Evolutionary conservation across 148 eudicot genomes (phyloP), one percentile per base, ranked within the genome.

Genomic region (Chenopodium album): DNA sequence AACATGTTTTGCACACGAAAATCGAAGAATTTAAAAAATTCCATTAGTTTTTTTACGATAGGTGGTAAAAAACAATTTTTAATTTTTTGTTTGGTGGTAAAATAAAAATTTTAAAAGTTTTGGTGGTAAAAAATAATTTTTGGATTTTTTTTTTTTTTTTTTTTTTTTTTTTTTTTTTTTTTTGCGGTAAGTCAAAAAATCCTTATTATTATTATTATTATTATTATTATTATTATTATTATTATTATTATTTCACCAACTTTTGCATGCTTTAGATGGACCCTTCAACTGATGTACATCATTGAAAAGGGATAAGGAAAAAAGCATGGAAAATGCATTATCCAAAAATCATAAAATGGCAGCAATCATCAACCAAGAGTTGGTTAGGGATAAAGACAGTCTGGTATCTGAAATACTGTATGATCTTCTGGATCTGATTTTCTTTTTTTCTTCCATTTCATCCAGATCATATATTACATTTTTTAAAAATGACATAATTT

Each of bases 361-460:
- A 65, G 22, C n/a, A n/a, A 52, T 64, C 71, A 65, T 78, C 73
- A 78, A 50, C 47, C 48, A 78, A 48, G 71, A 46, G 29, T 73
- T 44, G 59, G 54, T 41, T 73, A 4, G 22, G 20, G 31, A 77
- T 77, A 13, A 32, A 41, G 80, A 77, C 80, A 64, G 22, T 65
- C 32, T 41, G 50, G 34, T 64, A 46, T 65, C 50, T 67, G 37
- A 67, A 16, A 11, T 67, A 41, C 44, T 41, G 44, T 41, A 67
- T 29, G 71, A 67, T 67, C 71, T 19, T 67, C 19, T 11, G 14
- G 8, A 26, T 67, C 16, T 50, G 54, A 41, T 50, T 50, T 50
- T 50, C 9, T 54, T 14, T 66, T 63, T 34, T 46, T 66, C 9
- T n/a, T 54, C 41, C 63, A 82, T 71, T 70, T 71, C 71, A 78